Conservation (phyloP, 352 stramenopile genomes). For the Halophytophthora polymorphica region DNA sequence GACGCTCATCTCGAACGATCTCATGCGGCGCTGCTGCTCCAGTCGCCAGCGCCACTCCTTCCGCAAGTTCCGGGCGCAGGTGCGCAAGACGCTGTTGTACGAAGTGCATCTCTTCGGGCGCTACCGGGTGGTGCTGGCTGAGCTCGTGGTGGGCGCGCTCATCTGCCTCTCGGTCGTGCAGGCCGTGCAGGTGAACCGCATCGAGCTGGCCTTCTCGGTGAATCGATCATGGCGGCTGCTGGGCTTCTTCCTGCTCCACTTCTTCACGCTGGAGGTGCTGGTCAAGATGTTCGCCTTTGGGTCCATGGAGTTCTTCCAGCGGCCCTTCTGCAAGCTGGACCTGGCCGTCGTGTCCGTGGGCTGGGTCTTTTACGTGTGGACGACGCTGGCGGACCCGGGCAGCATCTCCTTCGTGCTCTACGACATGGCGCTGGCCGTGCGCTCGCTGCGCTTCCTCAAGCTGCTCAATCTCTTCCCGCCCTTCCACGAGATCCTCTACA, state of each 20-base stretch:
- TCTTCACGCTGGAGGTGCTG: slow-evolving; percentile 74
- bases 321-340: slow-evolving; percentile 78
- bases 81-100: slow-evolving; percentile 56
- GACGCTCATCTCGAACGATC: slow-evolving; percentile 39
- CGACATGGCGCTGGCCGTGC: slow-evolving; percentile 67
- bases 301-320: slow-evolving; percentile 64
- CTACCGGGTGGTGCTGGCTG: slow-evolving; percentile 68
- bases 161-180: slow-evolving; percentile 80
- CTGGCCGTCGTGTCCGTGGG: slow-evolving; percentile 65
- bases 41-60: slow-evolving; percentile 46
- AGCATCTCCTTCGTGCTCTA: slow-evolving; percentile 78
- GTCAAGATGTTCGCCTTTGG: slow-evolving; percentile 85
- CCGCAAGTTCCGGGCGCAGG: slow-evolving; percentile 40
- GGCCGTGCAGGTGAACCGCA: slow-evolving; percentile 83
- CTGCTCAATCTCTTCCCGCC: slow-evolving; percentile 78
- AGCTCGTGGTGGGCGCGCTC: slow-evolving; percentile 68
- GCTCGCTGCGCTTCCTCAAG: slow-evolving; percentile 77
- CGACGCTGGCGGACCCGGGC: slow-evolving; percentile 48
- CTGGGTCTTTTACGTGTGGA: slow-evolving; percentile 80
- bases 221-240: slow-evolving; percentile 74
- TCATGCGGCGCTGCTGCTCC: slow-evolving; percentile 45
- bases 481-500: slow-evolving; percentile 85
- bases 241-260: slow-evolving; percentile 58
- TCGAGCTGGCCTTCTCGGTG: slow-evolving; percentile 66
- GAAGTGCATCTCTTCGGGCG: slow-evolving; percentile 58